Evolutionary conservation across 2,329 filamentous ascomycete genomes (phyloP).

Genomic region (Scedosporium boydii): DNA sequence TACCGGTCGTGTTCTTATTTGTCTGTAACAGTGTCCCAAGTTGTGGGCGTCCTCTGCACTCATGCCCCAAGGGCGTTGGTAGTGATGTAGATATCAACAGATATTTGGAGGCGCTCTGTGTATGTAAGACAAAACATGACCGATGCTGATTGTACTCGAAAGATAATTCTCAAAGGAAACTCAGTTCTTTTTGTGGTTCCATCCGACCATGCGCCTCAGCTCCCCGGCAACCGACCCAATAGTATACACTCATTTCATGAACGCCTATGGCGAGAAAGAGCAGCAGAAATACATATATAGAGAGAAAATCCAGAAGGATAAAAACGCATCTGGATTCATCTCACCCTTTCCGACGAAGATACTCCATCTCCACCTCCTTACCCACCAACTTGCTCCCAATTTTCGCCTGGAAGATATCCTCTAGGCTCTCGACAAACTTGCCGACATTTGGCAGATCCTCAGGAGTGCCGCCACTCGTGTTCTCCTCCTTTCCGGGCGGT

Average conservation of each 20-base stretch:
- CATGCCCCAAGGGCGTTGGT: too few species aligned
- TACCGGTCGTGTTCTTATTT: not conserved
- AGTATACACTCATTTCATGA: not conserved
- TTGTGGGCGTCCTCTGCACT: not conserved
- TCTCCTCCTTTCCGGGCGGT: not conserved
- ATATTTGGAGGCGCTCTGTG: too few species aligned
- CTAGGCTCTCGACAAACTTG: constrained; percentile 1
- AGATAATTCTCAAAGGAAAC: not conserved
- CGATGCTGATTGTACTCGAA: not conserved
- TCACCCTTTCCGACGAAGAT: not conserved
- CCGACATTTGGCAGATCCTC: not conserved
- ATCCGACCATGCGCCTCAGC: not conserved
- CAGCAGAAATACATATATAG: not conserved
- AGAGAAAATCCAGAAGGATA: not conserved
- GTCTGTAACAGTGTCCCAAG: not conserved
- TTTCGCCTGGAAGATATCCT: not conserved
- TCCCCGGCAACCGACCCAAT: not conserved
- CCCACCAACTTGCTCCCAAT: constrained; percentile 2
- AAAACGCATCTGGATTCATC: not conserved
- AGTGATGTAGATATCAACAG: too few species aligned
- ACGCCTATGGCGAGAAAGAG: not conserved
- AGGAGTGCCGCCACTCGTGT: not conserved
- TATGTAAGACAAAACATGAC: not conserved
- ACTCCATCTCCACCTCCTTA: not conserved
- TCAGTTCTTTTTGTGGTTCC: not conserved